Percentiles rank a stretch among this genome's conserved stretches.
These are phyloP conservation scores for Pythium grandisporangium DNA, from an alignment of 352 stramenopile genomes.

Conservation along the genomic window DNA sequence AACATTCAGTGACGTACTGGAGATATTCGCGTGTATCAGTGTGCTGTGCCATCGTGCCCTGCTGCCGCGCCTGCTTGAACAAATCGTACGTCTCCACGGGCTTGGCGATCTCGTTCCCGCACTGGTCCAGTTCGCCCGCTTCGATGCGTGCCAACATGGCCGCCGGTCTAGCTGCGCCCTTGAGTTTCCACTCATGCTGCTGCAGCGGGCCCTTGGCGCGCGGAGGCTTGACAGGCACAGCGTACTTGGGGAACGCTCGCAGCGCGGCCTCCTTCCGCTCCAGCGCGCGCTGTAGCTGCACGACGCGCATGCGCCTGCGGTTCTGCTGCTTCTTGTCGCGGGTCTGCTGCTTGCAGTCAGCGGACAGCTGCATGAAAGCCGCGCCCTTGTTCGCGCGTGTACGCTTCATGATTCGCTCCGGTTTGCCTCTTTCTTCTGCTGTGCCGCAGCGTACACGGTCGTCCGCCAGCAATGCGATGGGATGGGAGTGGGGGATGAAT, in stretches of 20 bases:
- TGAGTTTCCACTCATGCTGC: constrained; percentile 71
- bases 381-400: constrained; percentile 39
- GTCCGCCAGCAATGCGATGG: too few relatives aligned
- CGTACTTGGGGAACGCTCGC: constrained; percentile 39
- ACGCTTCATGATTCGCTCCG: constrained; percentile 51
- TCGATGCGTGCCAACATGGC: constrained; percentile 69
- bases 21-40: constrained; percentile 66
- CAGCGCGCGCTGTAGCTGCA: constrained; percentile 69
- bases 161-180: constrained; percentile 56
- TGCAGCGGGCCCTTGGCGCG: constrained; percentile 45
- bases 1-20: constrained; percentile 16
- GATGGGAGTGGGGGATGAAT: too few relatives aligned
- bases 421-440: too few relatives aligned
- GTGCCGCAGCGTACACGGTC: too few relatives aligned
- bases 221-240: constrained; percentile 21
- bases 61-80: constrained; percentile 40
- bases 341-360: constrained; percentile 45
- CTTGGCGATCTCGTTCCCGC: constrained; percentile 61
- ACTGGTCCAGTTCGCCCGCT: constrained; percentile 68
- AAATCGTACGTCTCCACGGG: constrained; percentile 74
- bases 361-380: constrained; percentile 50
- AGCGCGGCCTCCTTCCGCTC: constrained; percentile 63
- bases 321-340: constrained; percentile 59
- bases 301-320: constrained; percentile 65
- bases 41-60: constrained; percentile 44